Conservation (phyloP, 805 yeast genomes). For the Sugiyamaella chiloensis region DNA sequence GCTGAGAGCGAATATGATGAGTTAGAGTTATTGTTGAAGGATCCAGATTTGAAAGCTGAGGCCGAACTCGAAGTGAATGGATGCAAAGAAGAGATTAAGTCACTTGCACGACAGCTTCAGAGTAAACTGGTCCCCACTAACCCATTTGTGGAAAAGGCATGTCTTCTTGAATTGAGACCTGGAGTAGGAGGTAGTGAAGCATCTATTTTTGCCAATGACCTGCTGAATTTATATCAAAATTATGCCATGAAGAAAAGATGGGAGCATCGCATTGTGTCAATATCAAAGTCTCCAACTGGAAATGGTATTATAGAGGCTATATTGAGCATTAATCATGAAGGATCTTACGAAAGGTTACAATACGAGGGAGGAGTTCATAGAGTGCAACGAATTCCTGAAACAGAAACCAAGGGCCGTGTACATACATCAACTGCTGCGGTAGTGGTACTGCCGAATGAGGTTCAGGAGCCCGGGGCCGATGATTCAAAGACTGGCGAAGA, state of each 20-base stretch:
- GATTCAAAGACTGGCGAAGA: conserved; percentile 43
- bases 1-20: conserved; percentile 35
- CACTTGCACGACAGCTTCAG: conserved; percentile 43
- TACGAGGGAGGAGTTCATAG: conserved; percentile 95
- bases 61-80: conserved; percentile 59
- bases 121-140: conserved; percentile 67
- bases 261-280: conserved; percentile 60
- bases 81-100: conserved; percentile 44
- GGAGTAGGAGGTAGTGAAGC: conserved; percentile 98
- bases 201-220: conserved; percentile 74
- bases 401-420: conserved; percentile 89
- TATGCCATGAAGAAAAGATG: conserved; percentile 66
- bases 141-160: conserved; percentile 69
- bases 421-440: conserved; percentile 98
- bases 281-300: conserved; percentile 48
- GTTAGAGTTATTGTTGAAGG: conserved; percentile 45
- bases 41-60: conserved; percentile 50
- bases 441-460: conserved; percentile 75
- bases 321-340: conserved; percentile 66
- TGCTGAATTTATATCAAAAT: conserved; percentile 75
- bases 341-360: conserved; percentile 68
- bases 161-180: conserved; percentile 82
- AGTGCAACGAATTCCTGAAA: conserved; percentile 90
- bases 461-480: conserved; percentile 33
- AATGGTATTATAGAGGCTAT: conserved; percentile 73